A percentile compares a stretch with the other conserved stretches of the same genome.
Evolutionary conservation across 1,139 yeast genomes (phyloP).

Genomic region (Protomyces pachydermus): DNA sequence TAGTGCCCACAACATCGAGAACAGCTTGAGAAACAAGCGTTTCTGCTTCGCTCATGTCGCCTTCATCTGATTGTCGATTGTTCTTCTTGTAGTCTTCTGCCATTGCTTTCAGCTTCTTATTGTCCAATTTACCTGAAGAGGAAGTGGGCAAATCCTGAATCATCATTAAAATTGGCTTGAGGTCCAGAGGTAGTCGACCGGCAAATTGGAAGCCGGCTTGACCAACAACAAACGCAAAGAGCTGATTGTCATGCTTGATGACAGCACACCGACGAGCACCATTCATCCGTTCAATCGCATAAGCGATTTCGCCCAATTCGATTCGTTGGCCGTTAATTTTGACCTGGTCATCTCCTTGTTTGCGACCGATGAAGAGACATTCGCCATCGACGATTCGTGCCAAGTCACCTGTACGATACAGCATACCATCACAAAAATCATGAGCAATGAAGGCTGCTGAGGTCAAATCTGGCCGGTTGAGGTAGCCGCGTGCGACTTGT

Average conservation of each 20-base stretch:
- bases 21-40: background rate
- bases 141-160: slow-evolving; percentile 1
- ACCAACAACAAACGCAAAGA: slow-evolving; percentile 30
- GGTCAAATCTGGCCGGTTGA: slow-evolving; percentile 34
- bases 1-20: background rate
- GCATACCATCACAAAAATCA: background rate
- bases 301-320: slow-evolving; percentile 37
- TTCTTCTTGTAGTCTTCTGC: background rate
- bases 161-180: background rate
- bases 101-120: background rate
- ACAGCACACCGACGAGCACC: slow-evolving; percentile 29
- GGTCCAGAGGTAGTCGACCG: background rate
- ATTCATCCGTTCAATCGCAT: slow-evolving; percentile 22
- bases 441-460: slow-evolving; percentile 30
- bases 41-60: background rate
- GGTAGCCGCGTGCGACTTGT: slow-evolving; percentile 36
- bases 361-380: slow-evolving; percentile 30
- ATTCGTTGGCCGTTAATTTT: slow-evolving; percentile 37
- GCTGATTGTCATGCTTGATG: slow-evolving; percentile 10
- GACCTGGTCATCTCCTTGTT: slow-evolving; percentile 36
- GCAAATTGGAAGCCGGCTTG: background rate
- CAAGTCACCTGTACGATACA: slow-evolving; percentile 37
- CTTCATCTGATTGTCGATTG: background rate
- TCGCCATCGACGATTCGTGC: slow-evolving; percentile 32
- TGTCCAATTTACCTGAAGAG: slow-evolving; percentile 13